Base-by-base conservation (phyloP, 805 yeast genomes). In the Wickerhamomyces alni region DNA sequence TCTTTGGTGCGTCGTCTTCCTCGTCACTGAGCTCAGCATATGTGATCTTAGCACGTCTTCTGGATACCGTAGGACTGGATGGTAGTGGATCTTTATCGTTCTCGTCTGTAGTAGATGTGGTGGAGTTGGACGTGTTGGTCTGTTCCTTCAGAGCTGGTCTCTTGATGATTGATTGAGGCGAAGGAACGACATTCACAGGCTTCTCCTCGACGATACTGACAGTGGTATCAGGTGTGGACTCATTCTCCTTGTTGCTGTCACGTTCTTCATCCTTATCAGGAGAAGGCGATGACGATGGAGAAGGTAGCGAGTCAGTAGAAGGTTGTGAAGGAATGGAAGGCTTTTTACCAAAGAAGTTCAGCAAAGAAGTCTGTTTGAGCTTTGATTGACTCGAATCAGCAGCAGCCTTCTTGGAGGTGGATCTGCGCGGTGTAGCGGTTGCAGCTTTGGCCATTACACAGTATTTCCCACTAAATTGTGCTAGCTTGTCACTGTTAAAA, bases 1-100 rank as follows among this genome's bases (percentile, higher is more conserved):
- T 41, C 41, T 2, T 40, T 16, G 29, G 29, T 4, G 18, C 48
- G 3, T 60, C 69, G 2, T 61, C 69, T 5, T 63, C 69, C 5
- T 63, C 68, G 29, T 62, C 69, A 32, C 62, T 57, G 12, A 56
- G 38, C 48, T 67, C 74, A 1, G 58, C 51, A 40, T 67, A 68
- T 34, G 52, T 59, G 5, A 66, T 44, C 42, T 54, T 51, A 33
- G 36, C 40, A 17, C 43, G 41, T 32, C 47, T 31, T 39, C 52
- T 47, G 6, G 45, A 25, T 17, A 22, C 31, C 5, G 40, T 45
- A 9, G 51, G 52, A 35, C 50, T 46, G 12, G 52, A 48, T 17
- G 33, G 45, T n/a, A 39, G 28, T 9, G 21, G 36, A 25, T 31
- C 27, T 5, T 32, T 24, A 11, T 31, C 32, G 4, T 15, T 27